phyloP scores from a whole-genome alignment of 345 rosid genomes.

The Gossypium mustelinum region DNA sequence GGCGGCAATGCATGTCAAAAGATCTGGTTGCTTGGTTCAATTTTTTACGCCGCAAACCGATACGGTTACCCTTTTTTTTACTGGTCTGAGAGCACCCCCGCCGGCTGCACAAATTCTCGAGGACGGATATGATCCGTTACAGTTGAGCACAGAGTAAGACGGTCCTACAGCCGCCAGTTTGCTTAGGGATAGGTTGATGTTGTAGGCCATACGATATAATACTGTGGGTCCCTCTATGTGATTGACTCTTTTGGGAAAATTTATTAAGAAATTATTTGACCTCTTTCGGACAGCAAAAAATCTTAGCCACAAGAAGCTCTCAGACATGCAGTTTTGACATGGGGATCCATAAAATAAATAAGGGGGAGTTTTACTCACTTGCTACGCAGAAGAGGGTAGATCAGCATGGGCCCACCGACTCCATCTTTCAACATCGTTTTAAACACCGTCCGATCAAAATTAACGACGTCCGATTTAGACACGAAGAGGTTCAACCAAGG shows the following conservation, averaged over 20 bases:
- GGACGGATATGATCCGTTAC: neutral
- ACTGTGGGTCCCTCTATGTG: slow-evolving; percentile 9
- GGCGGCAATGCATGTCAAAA: neutral
- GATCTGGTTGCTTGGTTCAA: neutral
- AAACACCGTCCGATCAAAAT: slow-evolving; percentile 69
- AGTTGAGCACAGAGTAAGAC: neutral
- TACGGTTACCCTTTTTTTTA: neutral
- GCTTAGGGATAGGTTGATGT: neutral
- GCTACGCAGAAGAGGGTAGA: slow-evolving; percentile 81
- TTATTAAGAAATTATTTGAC: slow-evolving; percentile 16
- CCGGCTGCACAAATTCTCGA: neutral
- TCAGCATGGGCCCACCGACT: slow-evolving; percentile 82
- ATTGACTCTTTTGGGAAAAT: neutral
- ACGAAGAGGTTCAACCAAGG: slow-evolving; percentile 92
- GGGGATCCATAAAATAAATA: slow-evolving; percentile 1
- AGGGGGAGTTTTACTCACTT: slow-evolving; percentile 41
- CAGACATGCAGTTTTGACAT: slow-evolving; percentile 18
- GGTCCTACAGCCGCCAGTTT: neutral
- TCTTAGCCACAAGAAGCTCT: slow-evolving; percentile 26
- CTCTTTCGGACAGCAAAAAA: neutral
- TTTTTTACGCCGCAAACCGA: slow-evolving; percentile 10
- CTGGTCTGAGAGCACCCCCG: neutral
- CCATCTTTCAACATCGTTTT: slow-evolving; percentile 60
- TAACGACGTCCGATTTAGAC: slow-evolving; percentile 48
- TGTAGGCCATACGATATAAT: neutral